Base-by-base conservation (phyloP, 169 alveolate species). In the Eimeria sp. region DNA sequence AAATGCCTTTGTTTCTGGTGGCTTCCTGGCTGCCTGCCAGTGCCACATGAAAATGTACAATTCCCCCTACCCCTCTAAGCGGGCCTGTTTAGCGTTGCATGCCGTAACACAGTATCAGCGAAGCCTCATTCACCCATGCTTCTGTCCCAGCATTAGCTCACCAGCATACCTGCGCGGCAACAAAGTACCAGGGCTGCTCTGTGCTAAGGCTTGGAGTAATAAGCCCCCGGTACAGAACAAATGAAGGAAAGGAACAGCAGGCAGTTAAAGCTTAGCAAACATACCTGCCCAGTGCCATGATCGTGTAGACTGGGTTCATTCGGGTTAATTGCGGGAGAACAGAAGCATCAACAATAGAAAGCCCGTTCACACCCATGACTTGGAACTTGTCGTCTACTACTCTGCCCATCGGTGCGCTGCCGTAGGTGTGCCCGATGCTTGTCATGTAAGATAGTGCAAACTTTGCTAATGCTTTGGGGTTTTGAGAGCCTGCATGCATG, bases 371-470 rank as follows among this genome's bases (percentile, higher is more conserved):
- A 22, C 96, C 96, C 70, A 27, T 72, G 73, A 96, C 90, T 27
- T 67, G 80, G 90, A 96, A 96, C 34, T 88, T 82, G 40, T 94
- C 78, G 86, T 96, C 96, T 16, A 96, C 97, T 25, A 93, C 95
- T 75, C 34, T 76, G 89, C 96, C 97, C 95, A 96, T 90, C n/a
- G 95, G 96, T 3, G 96, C 96, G 40, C 96, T 89, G 51, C 96
- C 96, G 84, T 80, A 89, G n/a, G 87, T 88, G 87, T 96, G 97
- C 61, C 97, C 95, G 40, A 96, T 95, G 83, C 97, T 95, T 3
- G 97, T 78, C 97, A 95, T 95, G 82, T 95, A 95, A 18, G 97
- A 40, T 43, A 95, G 84, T 5, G 97, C 97, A 65, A 84, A 95
- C 57, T 95, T 88, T 13, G 97, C 97, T 40, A 95, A 67, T 6